Evolutionary conservation across 805 yeast species (phyloP).

Genomic region (Starmerella powellii): DNA sequence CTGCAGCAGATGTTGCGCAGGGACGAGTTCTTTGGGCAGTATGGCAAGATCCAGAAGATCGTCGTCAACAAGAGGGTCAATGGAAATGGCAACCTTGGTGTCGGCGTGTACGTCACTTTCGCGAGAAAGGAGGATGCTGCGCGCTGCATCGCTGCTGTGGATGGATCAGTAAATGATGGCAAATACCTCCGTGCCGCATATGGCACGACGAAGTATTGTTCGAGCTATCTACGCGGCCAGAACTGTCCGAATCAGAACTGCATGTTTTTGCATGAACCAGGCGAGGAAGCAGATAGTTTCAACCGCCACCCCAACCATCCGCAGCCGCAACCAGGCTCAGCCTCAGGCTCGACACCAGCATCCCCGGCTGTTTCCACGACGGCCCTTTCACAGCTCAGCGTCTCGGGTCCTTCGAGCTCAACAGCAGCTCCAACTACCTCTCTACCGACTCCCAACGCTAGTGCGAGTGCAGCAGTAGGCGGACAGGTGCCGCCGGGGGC

Average conservation of each 20-base stretch:
- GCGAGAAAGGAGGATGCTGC: conserved; percentile 91
- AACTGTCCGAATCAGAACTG: conserved; percentile 97
- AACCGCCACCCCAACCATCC: conserved; percentile 42
- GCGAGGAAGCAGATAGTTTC: conserved; percentile 96
- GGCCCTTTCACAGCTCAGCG: too few species aligned
- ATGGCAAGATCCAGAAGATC: conserved; percentile 86
- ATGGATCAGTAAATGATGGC: conserved; percentile 89
- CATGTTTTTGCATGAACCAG: conserved; percentile 98
- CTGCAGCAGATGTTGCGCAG: conserved; percentile 70
- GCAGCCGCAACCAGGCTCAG: background rate
- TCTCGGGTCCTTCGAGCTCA: conserved; percentile 11
- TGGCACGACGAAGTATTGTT: conserved; percentile 97
- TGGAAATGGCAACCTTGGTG: conserved; percentile 54
- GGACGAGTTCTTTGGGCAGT: conserved; percentile 95
- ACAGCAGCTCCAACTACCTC: conserved; percentile 31
- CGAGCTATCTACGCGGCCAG: conserved; percentile 88
- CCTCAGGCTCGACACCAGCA: conserved; percentile 14
- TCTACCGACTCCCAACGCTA: background rate
- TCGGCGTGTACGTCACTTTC: conserved; percentile 93
- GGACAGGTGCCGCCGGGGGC: conserved; percentile 1
- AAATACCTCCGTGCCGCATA: conserved; percentile 84
- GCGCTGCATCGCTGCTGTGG: conserved; percentile 77
- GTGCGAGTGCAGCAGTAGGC: background rate
- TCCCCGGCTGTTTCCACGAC: background rate
- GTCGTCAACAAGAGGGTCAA: conserved; percentile 72